These are phyloP conservation scores for Penstemon newberryi DNA, from an alignment of 257 asterid species.

Conservation along the genomic window DNA sequence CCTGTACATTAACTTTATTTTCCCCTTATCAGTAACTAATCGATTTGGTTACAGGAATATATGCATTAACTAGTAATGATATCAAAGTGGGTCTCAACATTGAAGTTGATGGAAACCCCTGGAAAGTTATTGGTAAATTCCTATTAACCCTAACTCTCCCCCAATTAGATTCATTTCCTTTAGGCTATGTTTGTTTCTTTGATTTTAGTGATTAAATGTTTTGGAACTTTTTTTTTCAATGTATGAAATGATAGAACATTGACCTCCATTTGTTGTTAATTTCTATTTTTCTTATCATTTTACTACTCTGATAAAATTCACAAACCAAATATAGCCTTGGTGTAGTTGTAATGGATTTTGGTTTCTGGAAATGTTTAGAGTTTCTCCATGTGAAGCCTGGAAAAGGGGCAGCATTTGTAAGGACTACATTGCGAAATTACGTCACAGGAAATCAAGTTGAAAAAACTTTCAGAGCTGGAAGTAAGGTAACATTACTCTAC, in stretches of 20 bases:
- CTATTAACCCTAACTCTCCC: background rate
- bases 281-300: too few species aligned
- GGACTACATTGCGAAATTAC: constrained; percentile 81
- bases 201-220: too few species aligned
- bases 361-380: constrained; percentile 48
- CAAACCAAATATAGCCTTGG: too few species aligned
- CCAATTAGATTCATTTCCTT: background rate
- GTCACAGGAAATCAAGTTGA: constrained; percentile 81
- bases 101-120: constrained; percentile 91
- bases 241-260: too few species aligned
- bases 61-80: constrained; percentile 84
- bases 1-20: background rate
- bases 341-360: constrained; percentile 7
- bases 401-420: constrained; percentile 91
- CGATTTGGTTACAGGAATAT: constrained; percentile 49
- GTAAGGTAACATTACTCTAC: constrained; percentile 56
- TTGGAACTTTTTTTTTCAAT: too few species aligned
- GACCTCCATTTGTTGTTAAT: too few species aligned
- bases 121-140: constrained; percentile 80
- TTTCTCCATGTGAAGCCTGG: constrained; percentile 98
- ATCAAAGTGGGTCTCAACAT: constrained; percentile 88
- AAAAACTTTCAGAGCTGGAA: constrained; percentile 94
- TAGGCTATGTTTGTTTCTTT: background rate
- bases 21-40: background rate
- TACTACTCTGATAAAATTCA: too few species aligned